These are phyloP conservation scores for Lathyrus sativus DNA, from an alignment of 306 rosid genomes.

Conservation along the genomic window DNA sequence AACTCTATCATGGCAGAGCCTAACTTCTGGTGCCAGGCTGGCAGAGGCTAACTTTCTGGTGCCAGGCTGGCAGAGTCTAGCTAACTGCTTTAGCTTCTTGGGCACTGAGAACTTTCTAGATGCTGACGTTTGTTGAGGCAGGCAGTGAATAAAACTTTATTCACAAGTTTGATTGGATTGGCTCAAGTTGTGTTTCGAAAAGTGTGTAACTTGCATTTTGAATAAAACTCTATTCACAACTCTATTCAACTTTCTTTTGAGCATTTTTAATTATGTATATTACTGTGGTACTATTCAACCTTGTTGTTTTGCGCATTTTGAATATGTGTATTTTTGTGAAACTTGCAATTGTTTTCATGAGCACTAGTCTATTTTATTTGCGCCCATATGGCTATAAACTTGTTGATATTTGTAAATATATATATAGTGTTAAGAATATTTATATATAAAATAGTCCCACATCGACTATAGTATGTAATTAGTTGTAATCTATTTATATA, in stretches of 20 bases:
- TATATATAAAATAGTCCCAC: no score
- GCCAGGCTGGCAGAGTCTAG: no score
- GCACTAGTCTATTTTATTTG: constrained; percentile 3
- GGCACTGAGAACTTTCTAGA: not conserved
- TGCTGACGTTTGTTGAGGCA: not conserved
- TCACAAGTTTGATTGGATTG: not conserved
- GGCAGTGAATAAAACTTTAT: not conserved
- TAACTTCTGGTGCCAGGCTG: not conserved
- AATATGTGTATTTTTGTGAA: not conserved
- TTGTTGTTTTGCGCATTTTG: constrained; percentile 3
- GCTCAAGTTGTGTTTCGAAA: not conserved
- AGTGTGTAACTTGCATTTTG: no score
- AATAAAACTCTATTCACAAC: no score
- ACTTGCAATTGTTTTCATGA: constrained; percentile 18
- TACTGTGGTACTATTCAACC: constrained; percentile 10
- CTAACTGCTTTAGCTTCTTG: no score
- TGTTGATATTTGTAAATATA: no score
- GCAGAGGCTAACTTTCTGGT: not conserved
- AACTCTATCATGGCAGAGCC: no score
- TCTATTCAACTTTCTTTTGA: constrained; percentile 2
- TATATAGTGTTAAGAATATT: no score
- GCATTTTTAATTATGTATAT: constrained; percentile 15
- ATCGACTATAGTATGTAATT: no score
- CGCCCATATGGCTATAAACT: not conserved
- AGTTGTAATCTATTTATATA: no score